phyloP scores from a whole-genome alignment of 306 rosid genomes.

The Mucuna pruriens region DNA sequence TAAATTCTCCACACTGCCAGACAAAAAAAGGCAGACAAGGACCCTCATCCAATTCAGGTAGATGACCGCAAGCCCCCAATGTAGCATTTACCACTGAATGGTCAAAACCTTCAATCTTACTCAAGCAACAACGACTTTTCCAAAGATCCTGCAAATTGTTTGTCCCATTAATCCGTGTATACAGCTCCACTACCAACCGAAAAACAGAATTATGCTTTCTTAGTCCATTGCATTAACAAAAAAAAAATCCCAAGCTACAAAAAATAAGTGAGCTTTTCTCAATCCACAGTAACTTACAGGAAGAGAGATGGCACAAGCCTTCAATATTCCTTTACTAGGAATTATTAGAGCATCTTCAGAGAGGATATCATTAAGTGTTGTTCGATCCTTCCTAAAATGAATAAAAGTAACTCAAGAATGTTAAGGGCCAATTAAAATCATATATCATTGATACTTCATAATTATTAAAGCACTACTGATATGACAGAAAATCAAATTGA shows the following conservation, averaged over 20 bases:
- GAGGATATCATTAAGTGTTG: slow-evolving; percentile 60
- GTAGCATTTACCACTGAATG: slow-evolving; percentile 72
- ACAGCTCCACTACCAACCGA: not conserved
- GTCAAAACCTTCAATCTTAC: slow-evolving; percentile 74
- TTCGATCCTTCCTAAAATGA: slow-evolving; percentile 73
- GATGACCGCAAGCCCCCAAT: slow-evolving; percentile 80
- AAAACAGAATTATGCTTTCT: not conserved
- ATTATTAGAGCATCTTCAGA: slow-evolving; percentile 71
- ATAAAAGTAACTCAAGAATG: slow-evolving; percentile 15
- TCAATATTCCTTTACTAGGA: slow-evolving; percentile 79
- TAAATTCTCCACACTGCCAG: slow-evolving; percentile 85
- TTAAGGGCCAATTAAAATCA: slow-evolving; percentile 16
- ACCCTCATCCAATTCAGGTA: slow-evolving; percentile 60
- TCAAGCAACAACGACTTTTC: slow-evolving; percentile 78
- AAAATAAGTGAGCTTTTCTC: not conserved
- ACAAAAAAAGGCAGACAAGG: slow-evolving; percentile 68
- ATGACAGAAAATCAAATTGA: slow-evolving; percentile 27
- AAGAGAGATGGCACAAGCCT: slow-evolving; percentile 80
- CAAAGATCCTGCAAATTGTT: slow-evolving; percentile 73
- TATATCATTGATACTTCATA: slow-evolving; percentile 13
- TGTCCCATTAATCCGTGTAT: slow-evolving; percentile 28
- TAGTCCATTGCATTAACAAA: not conserved
- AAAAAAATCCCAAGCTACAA: not conserved
- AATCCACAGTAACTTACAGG: slow-evolving; percentile 63
- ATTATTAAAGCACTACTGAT: slow-evolving; percentile 19